Conservation (phyloP, 176 grass and related monocot species). For the Zoysia japonica region DNA sequence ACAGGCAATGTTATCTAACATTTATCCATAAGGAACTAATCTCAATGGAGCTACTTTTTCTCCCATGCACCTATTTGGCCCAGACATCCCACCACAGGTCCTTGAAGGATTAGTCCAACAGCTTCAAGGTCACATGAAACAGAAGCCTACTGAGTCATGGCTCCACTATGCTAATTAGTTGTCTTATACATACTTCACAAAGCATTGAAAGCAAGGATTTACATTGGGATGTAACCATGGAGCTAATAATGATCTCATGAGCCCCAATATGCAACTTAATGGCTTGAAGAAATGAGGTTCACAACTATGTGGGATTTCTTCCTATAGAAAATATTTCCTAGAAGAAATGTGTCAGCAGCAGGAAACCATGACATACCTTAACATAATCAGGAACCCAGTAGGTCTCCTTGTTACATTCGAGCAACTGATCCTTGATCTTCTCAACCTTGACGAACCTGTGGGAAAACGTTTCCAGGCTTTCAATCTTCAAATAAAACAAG, state of each 20-base stretch:
- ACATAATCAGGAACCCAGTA: slow-evolving; percentile 99
- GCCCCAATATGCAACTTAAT: background rate
- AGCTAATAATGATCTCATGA: background rate
- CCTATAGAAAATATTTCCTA: background rate
- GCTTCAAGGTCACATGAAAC: background rate
- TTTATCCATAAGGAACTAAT: background rate
- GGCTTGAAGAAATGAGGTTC: background rate
- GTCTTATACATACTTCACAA: background rate
- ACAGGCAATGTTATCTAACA: too few species aligned
- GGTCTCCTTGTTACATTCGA: slow-evolving; percentile 92
- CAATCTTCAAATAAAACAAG: slow-evolving; percentile 31
- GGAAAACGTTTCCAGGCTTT: slow-evolving; percentile 38
- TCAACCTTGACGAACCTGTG: slow-evolving; percentile 97
- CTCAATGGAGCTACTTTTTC: background rate
- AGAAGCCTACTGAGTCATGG: background rate
- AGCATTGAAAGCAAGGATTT: background rate
- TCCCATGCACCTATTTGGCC: background rate
- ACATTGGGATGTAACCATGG: background rate
- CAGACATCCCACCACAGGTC: background rate
- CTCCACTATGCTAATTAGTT: background rate
- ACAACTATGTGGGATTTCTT: background rate
- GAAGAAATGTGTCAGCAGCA: slow-evolving; percentile 4
- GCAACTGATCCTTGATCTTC: slow-evolving; percentile 88
- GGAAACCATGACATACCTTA: slow-evolving; percentile 62
- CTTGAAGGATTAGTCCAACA: too few species aligned